Evolutionary conservation across 148 eudicot genomes (phyloP).

Genomic region (Simmondsia chinensis): DNA sequence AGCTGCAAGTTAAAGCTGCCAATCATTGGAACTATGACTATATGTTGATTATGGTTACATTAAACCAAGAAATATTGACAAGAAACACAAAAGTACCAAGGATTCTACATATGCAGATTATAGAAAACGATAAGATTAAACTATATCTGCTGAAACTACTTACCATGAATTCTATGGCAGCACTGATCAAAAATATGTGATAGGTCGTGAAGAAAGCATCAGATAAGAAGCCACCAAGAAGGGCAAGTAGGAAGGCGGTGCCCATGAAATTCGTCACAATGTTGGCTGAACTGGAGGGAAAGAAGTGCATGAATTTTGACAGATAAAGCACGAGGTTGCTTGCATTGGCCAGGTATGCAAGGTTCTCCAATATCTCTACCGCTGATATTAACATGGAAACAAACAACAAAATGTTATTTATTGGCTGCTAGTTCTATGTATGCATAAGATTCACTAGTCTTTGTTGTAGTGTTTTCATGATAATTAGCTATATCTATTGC

Average conservation of each 20-base stretch:
- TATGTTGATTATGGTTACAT: too few species aligned
- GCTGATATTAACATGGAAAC: slow-evolving; percentile 12
- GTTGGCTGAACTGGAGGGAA: slow-evolving; percentile 65
- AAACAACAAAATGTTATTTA: not conserved
- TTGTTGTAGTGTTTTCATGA: too few species aligned
- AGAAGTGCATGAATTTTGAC: slow-evolving; percentile 59
- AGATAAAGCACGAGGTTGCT: slow-evolving; percentile 82
- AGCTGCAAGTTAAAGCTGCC: too few species aligned
- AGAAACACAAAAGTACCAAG: too few species aligned
- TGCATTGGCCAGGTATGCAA: slow-evolving; percentile 81
- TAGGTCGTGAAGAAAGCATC: slow-evolving; percentile 75
- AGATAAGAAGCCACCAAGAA: slow-evolving; percentile 80
- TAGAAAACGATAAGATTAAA: too few species aligned
- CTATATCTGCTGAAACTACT: not conserved
- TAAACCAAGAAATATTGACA: too few species aligned
- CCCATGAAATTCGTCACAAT: slow-evolving; percentile 91
- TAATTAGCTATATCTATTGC: too few species aligned
- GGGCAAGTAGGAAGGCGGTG: slow-evolving; percentile 81
- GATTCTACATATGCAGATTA: too few species aligned
- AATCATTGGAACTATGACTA: too few species aligned
- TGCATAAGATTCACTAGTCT: too few species aligned
- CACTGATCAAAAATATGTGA: slow-evolving; percentile 54
- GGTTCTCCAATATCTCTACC: slow-evolving; percentile 81
- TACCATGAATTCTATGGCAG: slow-evolving; percentile 62
- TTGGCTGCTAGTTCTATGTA: too few species aligned